Evolutionary conservation across 805 yeast species (phyloP), one percentile per base, ranked within the genome.

Genomic region (Lipomyces chichibuensis): DNA sequence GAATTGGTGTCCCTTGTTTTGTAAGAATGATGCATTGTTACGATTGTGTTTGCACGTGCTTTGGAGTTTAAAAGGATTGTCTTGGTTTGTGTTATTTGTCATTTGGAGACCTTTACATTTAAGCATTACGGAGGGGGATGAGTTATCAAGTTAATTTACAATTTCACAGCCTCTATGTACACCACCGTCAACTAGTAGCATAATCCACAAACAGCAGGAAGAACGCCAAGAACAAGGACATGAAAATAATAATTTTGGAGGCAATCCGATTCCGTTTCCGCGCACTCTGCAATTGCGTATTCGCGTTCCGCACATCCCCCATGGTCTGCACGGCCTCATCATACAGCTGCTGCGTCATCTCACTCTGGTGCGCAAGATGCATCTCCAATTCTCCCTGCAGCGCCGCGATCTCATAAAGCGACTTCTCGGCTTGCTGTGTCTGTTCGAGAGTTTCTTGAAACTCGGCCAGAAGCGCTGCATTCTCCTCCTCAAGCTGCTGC

Each of bases 311-410:
- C 27, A 92, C 85, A 69, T 92, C 92, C 6, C 82, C 73, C 63
- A 86, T 84, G 0, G 91, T 85, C 69, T 86, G 86, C 67, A 86
- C 87, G 67, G 90, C 93, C 67, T 87, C 87, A 66, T 87, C 88
- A 59, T 87, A 77, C 69, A 92, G 80, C 52, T 82, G 80, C 60
- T 84, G 82, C 17, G 92, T 89, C 75, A 85, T 87, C 62, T 88
- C 89, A 5, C 89, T 86, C 77, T 92, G 98, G 0, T 85, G 77
- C 29, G 85, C 85, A 59, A 92, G 80, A 75, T 93, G 96, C 63
- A 87, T 81, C 13, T 91, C 83, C 63, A 92, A 80, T 74, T 91
- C 95, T 29, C 87, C 82, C 74, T 92, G 94, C 69, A 93, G 77
- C 63, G 87, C 85, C 0, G 92, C 84, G 55, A 93, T 88, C 74